Conservation (phyloP, 1,139 yeast genomes). For the Candida buenavistaensis region DNA sequence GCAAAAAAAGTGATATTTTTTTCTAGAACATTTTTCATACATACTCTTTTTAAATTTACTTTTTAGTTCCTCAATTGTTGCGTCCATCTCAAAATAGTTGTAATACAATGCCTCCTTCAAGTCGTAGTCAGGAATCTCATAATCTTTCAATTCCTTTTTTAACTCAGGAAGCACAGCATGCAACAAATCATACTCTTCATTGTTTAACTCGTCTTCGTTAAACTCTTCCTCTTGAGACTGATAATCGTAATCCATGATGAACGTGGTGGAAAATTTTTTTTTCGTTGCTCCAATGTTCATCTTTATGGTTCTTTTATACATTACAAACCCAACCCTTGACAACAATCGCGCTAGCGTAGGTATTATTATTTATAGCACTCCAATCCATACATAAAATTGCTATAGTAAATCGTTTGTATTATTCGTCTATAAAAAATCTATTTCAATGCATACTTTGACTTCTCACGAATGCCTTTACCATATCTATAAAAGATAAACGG, state of each 20-base stretch:
- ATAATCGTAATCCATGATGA: constrained; percentile 15
- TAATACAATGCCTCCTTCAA: constrained; percentile 62
- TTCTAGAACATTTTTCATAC: constrained; percentile 28
- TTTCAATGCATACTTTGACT: constrained; percentile 61
- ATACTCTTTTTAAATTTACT: constrained; percentile 46
- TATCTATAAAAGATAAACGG: constrained; percentile 68
- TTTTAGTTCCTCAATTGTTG: constrained; percentile 54
- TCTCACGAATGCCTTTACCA: constrained; percentile 62
- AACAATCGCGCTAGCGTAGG: too few relatives aligned
- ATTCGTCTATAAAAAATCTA: neutral
- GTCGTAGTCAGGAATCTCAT: constrained; percentile 51
- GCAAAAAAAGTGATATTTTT: too few relatives aligned
- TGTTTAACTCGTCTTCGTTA: constrained; percentile 21
- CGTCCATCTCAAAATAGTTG: constrained; percentile 57
- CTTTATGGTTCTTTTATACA: too few relatives aligned
- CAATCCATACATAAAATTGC: too few relatives aligned
- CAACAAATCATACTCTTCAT: constrained; percentile 42
- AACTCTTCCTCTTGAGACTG: constrained; percentile 18
- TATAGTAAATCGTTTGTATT: too few relatives aligned
- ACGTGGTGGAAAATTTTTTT: neutral
- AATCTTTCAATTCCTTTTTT: constrained; percentile 32
- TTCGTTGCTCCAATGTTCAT: too few relatives aligned
- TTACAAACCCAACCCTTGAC: too few relatives aligned
- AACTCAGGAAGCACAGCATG: constrained; percentile 42
- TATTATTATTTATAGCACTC: too few relatives aligned